These are phyloP conservation scores for Nicotiana noctiflora DNA, from an alignment of 257 asterid species.

Conservation along the genomic window DNA sequence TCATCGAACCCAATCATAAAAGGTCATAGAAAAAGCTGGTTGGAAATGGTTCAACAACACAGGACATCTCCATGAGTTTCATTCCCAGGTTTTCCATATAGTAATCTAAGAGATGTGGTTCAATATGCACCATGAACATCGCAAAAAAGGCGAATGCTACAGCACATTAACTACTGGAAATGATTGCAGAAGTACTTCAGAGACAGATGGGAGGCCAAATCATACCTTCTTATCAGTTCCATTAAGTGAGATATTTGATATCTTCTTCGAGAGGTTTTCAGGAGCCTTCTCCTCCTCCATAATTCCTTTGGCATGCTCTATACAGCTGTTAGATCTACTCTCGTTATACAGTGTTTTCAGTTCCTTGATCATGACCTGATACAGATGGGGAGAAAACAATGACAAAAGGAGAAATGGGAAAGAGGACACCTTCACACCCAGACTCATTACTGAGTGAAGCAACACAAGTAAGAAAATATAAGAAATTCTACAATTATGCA, in stretches of 20 bases:
- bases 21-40: background rate
- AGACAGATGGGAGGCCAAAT: background rate
- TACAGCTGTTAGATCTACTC: slow-evolving; percentile 72
- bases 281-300: slow-evolving; percentile 92
- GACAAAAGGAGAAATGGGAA: slow-evolving; percentile 2
- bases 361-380: slow-evolving; percentile 57
- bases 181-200: background rate
- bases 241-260: slow-evolving; percentile 56
- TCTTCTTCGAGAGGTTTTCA: slow-evolving; percentile 66
- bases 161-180: background rate
- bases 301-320: slow-evolving; percentile 85
- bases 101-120: background rate
- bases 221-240: slow-evolving; percentile 68
- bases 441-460: background rate
- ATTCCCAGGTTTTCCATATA: background rate
- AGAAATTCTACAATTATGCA: background rate
- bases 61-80: background rate
- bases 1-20: background rate
- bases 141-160: background rate
- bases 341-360: slow-evolving; percentile 53
- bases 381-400: slow-evolving; percentile 7
- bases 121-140: background rate
- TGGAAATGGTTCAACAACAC: background rate
- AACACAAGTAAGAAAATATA: background rate
- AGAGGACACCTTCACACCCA: background rate